Conservation (phyloP, 345 rosid genomes). For the Adansonia digitata region DNA sequence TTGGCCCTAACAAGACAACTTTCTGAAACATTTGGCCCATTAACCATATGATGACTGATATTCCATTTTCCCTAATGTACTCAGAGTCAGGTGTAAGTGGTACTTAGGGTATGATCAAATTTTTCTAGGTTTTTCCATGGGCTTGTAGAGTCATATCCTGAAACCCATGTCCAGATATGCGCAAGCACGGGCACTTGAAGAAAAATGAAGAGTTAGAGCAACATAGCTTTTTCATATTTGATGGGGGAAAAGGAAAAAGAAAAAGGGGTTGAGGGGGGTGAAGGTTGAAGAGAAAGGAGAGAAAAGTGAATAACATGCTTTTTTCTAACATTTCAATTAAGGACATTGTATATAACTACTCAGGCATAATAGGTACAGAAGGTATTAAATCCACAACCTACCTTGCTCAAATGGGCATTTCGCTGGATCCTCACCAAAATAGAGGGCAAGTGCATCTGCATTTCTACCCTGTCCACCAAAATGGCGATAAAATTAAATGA, state of each 20-base stretch:
- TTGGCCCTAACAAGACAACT: background rate
- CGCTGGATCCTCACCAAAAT: slow-evolving; percentile 97
- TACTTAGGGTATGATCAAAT: too few species aligned
- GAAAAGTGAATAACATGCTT: background rate
- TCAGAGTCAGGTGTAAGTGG: too few species aligned
- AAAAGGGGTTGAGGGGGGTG: background rate
- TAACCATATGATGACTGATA: background rate
- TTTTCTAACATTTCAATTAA: background rate
- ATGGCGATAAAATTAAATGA: background rate
- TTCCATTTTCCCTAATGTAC: background rate
- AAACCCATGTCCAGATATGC: too few species aligned
- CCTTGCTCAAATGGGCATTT: slow-evolving; percentile 99
- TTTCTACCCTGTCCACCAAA: slow-evolving; percentile 75
- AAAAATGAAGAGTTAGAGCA: too few species aligned
- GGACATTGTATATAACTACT: background rate
- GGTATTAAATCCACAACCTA: slow-evolving; percentile 21
- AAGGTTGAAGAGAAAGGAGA: background rate
- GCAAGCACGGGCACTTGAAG: too few species aligned
- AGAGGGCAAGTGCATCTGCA: slow-evolving; percentile 95
- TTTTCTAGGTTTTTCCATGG: too few species aligned
- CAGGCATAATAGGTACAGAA: background rate
- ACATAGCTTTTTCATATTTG: too few species aligned
- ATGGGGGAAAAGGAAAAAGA: background rate
- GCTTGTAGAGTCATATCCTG: too few species aligned
- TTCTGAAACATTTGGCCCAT: background rate